Percentiles rank a stretch among this genome's conserved stretches.
phyloP scores from a whole-genome alignment of 495 filamentous ascomycete species.

The Aspergillus saccharolyticus region DNA sequence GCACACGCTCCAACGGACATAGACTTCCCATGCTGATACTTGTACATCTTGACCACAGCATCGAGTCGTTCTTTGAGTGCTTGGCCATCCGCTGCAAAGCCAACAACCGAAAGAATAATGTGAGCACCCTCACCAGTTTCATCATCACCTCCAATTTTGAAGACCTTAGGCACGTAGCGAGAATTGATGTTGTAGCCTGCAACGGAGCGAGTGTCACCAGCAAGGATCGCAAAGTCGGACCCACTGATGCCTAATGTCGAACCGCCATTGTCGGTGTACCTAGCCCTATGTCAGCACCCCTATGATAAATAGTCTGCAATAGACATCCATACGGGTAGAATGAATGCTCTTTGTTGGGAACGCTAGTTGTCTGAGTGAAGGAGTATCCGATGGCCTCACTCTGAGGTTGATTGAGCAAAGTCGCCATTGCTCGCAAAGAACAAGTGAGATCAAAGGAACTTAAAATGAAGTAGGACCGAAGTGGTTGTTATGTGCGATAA shows the following conservation, averaged over 20 bases:
- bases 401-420: conserved; percentile 39
- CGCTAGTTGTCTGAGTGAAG: conserved; percentile 50
- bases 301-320: conserved; percentile 5
- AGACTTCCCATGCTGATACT: conserved; percentile 86
- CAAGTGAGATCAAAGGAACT: neutral
- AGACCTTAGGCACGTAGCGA: conserved; percentile 87
- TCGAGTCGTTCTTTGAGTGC: conserved; percentile 87
- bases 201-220: conserved; percentile 91
- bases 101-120: conserved; percentile 87
- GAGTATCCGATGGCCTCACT: conserved; percentile 52
- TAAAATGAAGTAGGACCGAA: neutral
- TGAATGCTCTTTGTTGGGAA: conserved; percentile 62
- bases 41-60: conserved; percentile 92
- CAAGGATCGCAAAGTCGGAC: conserved; percentile 88
- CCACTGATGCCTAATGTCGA: conserved; percentile 94
- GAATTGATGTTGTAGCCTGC: conserved; percentile 98
- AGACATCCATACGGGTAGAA: conserved; percentile 78
- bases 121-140: conserved; percentile 75
- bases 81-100: conserved; percentile 89
- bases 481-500: neutral
- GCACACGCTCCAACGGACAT: conserved; percentile 93
- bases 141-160: conserved; percentile 88
- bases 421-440: conserved; percentile 36
- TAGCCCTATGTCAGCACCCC: conserved; percentile 28
- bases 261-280: conserved; percentile 96